These are phyloP conservation scores for Fusarium heterosporum DNA, from an alignment of 2,329 filamentous ascomycete genomes.

Conservation along the genomic window DNA sequence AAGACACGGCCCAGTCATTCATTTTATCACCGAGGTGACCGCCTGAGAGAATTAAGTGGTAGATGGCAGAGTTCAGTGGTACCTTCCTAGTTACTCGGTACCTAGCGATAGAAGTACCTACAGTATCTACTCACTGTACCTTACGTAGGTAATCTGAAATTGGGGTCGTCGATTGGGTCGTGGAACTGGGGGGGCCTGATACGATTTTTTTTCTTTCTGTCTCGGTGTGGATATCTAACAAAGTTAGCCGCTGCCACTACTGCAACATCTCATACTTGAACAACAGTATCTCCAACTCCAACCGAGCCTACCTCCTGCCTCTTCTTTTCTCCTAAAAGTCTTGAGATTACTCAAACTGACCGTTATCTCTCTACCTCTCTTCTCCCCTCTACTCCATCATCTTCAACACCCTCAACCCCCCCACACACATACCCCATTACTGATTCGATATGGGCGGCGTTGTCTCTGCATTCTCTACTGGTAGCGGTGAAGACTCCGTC, in stretches of 20 bases:
- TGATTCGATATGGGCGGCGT: constrained; percentile 55
- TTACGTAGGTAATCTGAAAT: neutral
- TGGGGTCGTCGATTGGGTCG: neutral
- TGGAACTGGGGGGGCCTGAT: constrained; percentile 28
- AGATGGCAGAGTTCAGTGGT: constrained; percentile 2
- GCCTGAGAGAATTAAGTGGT: constrained; percentile 29
- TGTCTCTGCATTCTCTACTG: constrained; percentile 53
- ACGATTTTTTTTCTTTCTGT: constrained; percentile 39
- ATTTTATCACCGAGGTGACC: constrained; percentile 48
- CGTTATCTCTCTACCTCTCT: constrained; percentile 6
- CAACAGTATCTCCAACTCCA: constrained; percentile 33
- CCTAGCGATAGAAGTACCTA: neutral
- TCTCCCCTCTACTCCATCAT: constrained; percentile 13
- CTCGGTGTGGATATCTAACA: constrained; percentile 1
- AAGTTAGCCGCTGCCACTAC: constrained; percentile 34
- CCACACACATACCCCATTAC: constrained; percentile 34
- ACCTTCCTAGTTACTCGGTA: neutral
- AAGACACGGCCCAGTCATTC: constrained; percentile 43
- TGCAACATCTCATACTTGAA: constrained; percentile 32
- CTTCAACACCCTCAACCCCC: constrained; percentile 14
- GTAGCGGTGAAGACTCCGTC: constrained; percentile 50
- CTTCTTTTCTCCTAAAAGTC: constrained; percentile 14
- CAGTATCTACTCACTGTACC: neutral
- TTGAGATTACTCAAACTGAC: constrained; percentile 26
- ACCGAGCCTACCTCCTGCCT: constrained; percentile 31